A percentile compares a stretch with the other conserved stretches of the same genome.
These are phyloP conservation scores for Brassica cretica DNA, from an alignment of 345 rosid species.

Conservation along the genomic window DNA sequence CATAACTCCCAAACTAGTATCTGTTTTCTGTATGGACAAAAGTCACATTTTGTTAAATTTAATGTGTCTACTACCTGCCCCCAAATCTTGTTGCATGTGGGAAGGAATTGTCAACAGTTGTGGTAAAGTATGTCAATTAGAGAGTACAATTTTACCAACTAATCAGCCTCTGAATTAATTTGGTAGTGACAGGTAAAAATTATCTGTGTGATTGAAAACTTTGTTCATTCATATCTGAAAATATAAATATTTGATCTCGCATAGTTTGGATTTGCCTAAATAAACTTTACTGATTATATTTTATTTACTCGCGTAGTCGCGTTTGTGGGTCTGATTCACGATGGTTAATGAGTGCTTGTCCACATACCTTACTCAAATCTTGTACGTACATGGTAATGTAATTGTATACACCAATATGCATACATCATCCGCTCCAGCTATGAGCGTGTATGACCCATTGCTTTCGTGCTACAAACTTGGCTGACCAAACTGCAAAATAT, in stretches of 20 bases:
- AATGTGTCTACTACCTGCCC: slow-evolving; percentile 25
- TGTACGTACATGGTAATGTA: too few relatives aligned
- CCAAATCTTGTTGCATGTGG: slow-evolving; percentile 18
- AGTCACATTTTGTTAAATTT: slow-evolving; percentile 4
- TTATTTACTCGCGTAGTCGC: background rate
- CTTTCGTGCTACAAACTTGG: background rate
- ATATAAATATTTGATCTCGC: background rate
- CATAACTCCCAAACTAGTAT: slow-evolving; percentile 26
- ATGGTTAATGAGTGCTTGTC: background rate
- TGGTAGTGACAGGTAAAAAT: slow-evolving; percentile 10
- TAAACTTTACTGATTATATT: background rate
- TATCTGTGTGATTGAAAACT: background rate
- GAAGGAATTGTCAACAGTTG: slow-evolving; percentile 25
- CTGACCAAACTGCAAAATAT: background rate
- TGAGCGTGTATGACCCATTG: too few relatives aligned
- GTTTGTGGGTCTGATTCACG: background rate
- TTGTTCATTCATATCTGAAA: background rate
- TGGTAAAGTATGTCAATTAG: slow-evolving; percentile 22
- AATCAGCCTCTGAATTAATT: background rate
- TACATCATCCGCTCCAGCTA: too few relatives aligned
- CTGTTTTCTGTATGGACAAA: slow-evolving; percentile 21
- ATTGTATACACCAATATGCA: too few relatives aligned
- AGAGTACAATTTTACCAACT: slow-evolving; percentile 23
- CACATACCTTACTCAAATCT: background rate
- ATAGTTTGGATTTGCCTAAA: background rate